Percentiles rank a stretch among this genome's conserved stretches.
Evolutionary conservation across 2,329 filamentous ascomycete genomes (phyloP).

Genomic region (Aotearoamyces nothofagi): DNA sequence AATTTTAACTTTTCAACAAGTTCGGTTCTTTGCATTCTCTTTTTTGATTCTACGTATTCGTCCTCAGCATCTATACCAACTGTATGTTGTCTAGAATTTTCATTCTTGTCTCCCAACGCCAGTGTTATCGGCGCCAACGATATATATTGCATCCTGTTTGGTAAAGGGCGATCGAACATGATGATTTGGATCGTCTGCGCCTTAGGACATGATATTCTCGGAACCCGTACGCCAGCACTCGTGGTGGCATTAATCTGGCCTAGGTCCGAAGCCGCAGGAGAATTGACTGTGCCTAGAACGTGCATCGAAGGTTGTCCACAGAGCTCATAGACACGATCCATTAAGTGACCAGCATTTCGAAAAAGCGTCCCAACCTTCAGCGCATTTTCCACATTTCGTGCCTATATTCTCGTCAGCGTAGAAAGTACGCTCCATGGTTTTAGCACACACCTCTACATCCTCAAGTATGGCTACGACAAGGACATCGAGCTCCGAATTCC

Average conservation of each 20-base stretch:
- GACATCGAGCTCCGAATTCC: constrained; percentile 80
- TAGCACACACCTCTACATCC: constrained; percentile 63
- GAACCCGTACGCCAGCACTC: constrained; percentile 36
- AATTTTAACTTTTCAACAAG: constrained; percentile 77
- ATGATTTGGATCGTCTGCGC: constrained; percentile 73
- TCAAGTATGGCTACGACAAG: constrained; percentile 83
- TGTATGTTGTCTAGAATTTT: constrained; percentile 22
- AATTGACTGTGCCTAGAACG: constrained; percentile 74
- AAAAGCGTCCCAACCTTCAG: constrained; percentile 72
- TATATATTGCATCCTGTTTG: constrained; percentile 88
- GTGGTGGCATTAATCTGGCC: constrained; percentile 52
- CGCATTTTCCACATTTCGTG: constrained; percentile 70
- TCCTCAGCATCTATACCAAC: constrained; percentile 57
- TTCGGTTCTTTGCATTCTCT: constrained; percentile 43
- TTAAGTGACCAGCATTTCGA: constrained; percentile 65
- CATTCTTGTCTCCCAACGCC: constrained; percentile 60
- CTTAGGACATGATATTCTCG: constrained; percentile 57
- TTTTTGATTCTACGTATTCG: constrained; percentile 42
- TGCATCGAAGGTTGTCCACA: constrained; percentile 75
- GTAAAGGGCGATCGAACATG: constrained; percentile 74
- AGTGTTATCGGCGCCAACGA: constrained; percentile 81
- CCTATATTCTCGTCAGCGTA: constrained; percentile 12
- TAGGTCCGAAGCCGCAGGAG: constrained; percentile 38
- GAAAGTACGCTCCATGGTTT: too few species aligned
- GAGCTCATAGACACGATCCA: constrained; percentile 66